phyloP scores from a whole-genome alignment of 2,329 filamentous ascomycete genomes.

The Colletotrichum nymphaeae region DNA sequence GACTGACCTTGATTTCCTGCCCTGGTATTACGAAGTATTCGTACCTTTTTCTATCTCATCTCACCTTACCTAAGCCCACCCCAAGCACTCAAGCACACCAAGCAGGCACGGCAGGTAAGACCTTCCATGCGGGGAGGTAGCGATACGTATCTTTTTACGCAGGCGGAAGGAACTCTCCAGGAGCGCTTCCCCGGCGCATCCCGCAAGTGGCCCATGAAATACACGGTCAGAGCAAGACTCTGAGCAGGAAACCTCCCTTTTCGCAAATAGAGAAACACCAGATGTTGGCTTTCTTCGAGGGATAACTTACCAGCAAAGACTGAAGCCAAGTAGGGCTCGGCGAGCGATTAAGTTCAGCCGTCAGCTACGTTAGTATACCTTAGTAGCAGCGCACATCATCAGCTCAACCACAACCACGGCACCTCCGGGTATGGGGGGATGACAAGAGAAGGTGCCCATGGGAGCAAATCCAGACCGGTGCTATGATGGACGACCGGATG shows the following conservation, averaged over 20 bases:
- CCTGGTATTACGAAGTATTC: neutral
- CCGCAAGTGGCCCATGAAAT: neutral
- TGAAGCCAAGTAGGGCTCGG: neutral
- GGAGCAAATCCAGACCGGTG: slow-evolving; percentile 6
- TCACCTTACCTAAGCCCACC: neutral
- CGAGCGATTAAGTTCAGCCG: neutral
- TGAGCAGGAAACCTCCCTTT: neutral
- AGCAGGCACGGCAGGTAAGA: too few relatives aligned
- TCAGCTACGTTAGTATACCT: neutral
- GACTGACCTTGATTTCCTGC: neutral
- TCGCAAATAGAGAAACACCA: neutral
- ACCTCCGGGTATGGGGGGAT: slow-evolving; percentile 1
- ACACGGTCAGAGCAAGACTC: neutral
- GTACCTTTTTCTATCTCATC: neutral
- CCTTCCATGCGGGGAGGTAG: neutral
- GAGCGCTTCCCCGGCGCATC: neutral
- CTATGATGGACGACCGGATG: slow-evolving; percentile 22
- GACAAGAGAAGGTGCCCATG: slow-evolving; percentile 1
- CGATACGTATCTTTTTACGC: neutral
- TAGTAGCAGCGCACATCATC: neutral
- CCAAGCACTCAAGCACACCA: neutral
- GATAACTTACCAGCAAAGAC: neutral
- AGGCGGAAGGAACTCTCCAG: neutral
- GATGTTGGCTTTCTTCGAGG: neutral
- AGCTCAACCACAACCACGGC: slow-evolving; percentile 16